Percentiles rank a stretch among this genome's conserved stretches.
phyloP scores from a whole-genome alignment of 78 protist genomes.

The Diacronema lutheri region DNA sequence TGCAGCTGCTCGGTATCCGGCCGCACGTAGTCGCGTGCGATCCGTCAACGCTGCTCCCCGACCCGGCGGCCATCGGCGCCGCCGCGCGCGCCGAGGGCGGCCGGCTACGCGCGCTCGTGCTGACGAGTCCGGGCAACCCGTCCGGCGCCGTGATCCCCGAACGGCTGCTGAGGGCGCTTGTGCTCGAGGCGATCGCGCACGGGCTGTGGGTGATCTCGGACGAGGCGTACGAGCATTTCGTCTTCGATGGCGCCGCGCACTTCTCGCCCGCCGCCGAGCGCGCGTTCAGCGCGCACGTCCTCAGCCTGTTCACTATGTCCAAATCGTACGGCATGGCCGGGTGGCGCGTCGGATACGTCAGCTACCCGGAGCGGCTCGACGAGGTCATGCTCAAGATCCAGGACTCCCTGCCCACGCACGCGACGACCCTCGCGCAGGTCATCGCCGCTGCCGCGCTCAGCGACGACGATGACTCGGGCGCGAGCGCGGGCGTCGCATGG shows the following conservation, averaged over 20 bases:
- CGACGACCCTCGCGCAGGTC: background rate
- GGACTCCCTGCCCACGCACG: conserved; percentile 33
- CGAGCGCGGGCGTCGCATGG: background rate
- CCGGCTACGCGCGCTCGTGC: background rate
- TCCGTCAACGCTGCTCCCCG: background rate
- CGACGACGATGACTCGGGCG: too few species aligned
- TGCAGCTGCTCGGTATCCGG: background rate
- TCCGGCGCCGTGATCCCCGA: background rate
- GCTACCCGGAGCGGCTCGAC: conserved; percentile 2
- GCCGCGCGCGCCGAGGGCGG: too few species aligned
- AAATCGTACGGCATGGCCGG: conserved; percentile 29
- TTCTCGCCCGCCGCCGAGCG: background rate
- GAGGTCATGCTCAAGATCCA: conserved; percentile 14
- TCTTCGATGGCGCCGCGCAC: conserved; percentile 10
- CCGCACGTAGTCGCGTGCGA: background rate
- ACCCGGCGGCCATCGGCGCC: background rate
- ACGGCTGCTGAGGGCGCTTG: background rate
- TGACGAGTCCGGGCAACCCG: conserved; percentile 22
- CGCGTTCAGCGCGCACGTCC: background rate
- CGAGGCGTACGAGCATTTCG: conserved; percentile 34
- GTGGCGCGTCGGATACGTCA: conserved; percentile 31
- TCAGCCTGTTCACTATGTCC: conserved; percentile 4
- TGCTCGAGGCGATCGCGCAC: background rate
- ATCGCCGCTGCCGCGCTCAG: background rate
- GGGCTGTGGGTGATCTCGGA: conserved; percentile 28